Evolutionary conservation across 768 basidiomycete species (phyloP).

Genomic region (Tricholoma bakamatsutake): DNA sequence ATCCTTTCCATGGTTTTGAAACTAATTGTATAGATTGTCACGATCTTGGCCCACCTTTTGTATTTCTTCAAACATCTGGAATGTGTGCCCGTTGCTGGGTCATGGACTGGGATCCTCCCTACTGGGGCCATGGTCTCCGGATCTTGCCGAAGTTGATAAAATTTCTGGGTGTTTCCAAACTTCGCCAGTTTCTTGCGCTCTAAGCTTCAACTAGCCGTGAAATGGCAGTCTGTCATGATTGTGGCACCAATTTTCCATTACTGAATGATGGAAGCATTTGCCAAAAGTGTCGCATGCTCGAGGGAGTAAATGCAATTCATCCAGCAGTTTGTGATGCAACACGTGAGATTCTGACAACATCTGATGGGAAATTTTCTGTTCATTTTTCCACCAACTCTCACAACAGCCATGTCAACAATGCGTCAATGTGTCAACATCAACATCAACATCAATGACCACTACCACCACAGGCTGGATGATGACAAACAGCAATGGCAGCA

Average conservation of each 20-base stretch:
- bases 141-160: not conserved
- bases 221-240: not conserved
- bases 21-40: not conserved
- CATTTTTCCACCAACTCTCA: no score
- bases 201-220: not conserved
- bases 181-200: not conserved
- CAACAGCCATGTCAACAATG: no score
- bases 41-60: not conserved
- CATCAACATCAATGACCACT: no score
- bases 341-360: no score
- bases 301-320: no score
- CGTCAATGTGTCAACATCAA: no score
- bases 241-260: not conserved
- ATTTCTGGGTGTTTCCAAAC: not conserved
- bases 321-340: no score
- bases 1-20: not conserved
- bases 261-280: not conserved
- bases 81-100: not conserved
- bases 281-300: not conserved
- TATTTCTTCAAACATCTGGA: not conserved
- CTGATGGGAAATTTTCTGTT: no score
- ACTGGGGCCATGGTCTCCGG: not conserved
- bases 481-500: no score
- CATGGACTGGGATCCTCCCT: not conserved
- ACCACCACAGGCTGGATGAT: no score